Percentiles rank a stretch among this genome's conserved stretches.
Evolutionary conservation across 1,284 basidiomycete genomes (phyloP).

Genomic region (Ceraceosorus bombacis): DNA sequence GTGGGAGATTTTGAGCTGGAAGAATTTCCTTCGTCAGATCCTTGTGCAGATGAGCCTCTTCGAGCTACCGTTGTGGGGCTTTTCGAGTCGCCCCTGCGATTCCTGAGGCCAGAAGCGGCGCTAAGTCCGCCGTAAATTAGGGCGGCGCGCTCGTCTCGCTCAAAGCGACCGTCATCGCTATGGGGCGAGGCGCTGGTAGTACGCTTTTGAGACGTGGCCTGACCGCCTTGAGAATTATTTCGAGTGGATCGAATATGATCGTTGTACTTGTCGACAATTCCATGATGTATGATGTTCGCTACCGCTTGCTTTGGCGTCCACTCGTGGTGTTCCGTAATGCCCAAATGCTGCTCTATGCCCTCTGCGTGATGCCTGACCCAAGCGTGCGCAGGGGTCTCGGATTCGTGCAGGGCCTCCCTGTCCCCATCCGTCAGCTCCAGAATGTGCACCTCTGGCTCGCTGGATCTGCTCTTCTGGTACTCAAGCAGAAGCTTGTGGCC

Average conservation of each 20-base stretch:
- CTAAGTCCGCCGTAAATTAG: constrained; percentile 9
- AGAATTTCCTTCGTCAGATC: not conserved
- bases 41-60: not conserved
- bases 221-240: not conserved
- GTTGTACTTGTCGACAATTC: constrained; percentile 22
- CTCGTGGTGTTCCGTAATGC: constrained; percentile 18
- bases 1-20: not conserved
- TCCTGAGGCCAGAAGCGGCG: constrained; percentile 13
- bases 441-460: constrained; percentile 36
- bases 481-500: constrained; percentile 42
- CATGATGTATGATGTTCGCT: constrained; percentile 21
- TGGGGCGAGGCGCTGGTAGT: not conserved
- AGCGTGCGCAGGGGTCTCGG: constrained; percentile 28
- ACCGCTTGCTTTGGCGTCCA: constrained; percentile 28
- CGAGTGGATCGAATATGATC: constrained; percentile 6
- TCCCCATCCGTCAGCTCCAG: constrained; percentile 35
- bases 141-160: not conserved
- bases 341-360: constrained; percentile 26
- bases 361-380: constrained; percentile 31
- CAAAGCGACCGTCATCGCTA: not conserved
- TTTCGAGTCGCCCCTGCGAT: not conserved
- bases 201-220: not conserved
- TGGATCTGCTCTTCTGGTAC: constrained; percentile 27
- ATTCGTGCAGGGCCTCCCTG: constrained; percentile 17
- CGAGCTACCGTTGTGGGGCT: too few species aligned